Evolutionary conservation across 495 filamentous ascomycete genomes (phyloP).

Genomic region (Polyplosphaeria fusca): DNA sequence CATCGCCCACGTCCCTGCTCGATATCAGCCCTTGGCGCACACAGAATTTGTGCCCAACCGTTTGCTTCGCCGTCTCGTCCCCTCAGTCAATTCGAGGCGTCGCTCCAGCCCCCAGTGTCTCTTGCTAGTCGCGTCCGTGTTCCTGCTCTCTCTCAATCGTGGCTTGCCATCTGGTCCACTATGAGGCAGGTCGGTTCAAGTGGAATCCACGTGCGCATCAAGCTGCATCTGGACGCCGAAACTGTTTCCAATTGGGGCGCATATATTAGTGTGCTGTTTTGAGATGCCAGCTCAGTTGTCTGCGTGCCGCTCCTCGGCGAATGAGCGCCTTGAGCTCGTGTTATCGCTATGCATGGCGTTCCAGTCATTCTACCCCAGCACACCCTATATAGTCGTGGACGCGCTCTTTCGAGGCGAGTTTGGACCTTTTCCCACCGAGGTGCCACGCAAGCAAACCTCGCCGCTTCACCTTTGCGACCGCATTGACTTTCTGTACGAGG

Average conservation of each 20-base stretch:
- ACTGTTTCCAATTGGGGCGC: conserved; percentile 27
- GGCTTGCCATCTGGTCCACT: conserved; percentile 4
- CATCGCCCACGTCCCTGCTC: conserved; percentile 18
- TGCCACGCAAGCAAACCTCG: conserved; percentile 33
- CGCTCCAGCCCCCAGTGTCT: conserved; percentile 1
- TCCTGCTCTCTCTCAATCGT: conserved; percentile 2
- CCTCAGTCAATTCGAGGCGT: conserved; percentile 1
- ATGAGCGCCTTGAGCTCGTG: conserved; percentile 8
- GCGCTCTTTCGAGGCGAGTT: conserved; percentile 16
- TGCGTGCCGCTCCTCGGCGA: conserved; percentile 24
- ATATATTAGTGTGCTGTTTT: conserved; percentile 28
- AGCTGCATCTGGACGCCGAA: conserved; percentile 17
- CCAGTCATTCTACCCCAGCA: conserved; percentile 8
- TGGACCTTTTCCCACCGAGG: conserved; percentile 16
- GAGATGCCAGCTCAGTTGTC: conserved; percentile 22
- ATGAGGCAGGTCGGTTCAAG: conserved; percentile 13
- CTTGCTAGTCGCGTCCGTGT: conserved; percentile 2
- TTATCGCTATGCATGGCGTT: conserved; percentile 26
- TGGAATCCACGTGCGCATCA: conserved; percentile 19
- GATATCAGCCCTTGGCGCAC: conserved; percentile 12
- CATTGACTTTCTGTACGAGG: conserved; percentile 20
- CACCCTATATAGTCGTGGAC: conserved; percentile 25
- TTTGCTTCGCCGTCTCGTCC: conserved; percentile 1
- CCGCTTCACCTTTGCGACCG: conserved; percentile 18
- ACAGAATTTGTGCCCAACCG: conserved; percentile 23